Evolutionary conservation across 768 basidiomycete genomes (phyloP).

Genomic region (Chlorophyllum brunneum): DNA sequence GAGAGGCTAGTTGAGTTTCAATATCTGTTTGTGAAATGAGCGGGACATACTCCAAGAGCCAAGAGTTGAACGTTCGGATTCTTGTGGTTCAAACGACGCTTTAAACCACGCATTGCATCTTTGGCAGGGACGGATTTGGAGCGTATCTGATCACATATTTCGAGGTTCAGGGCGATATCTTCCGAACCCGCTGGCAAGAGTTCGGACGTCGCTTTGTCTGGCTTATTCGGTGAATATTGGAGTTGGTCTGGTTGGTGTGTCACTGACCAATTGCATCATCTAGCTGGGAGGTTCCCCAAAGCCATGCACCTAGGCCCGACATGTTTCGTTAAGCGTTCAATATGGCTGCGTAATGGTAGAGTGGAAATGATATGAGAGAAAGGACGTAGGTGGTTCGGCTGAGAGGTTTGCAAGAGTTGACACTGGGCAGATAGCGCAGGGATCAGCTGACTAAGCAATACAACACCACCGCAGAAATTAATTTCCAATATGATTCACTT

Average conservation of each 20-base stretch:
- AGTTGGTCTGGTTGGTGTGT: not conserved
- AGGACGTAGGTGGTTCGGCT: not conserved
- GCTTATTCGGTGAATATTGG: slow-evolving; percentile 9
- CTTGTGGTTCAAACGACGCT: slow-evolving; percentile 84
- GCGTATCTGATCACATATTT: slow-evolving; percentile 95
- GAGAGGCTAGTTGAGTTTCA: slow-evolving; percentile 1
- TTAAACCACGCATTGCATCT: slow-evolving; percentile 85
- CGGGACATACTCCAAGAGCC: slow-evolving; percentile 73
- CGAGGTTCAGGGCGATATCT: slow-evolving; percentile 90
- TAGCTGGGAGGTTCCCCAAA: slow-evolving; percentile 81
- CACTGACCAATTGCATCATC: slow-evolving; percentile 77
- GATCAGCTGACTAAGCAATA: slow-evolving; percentile 10
- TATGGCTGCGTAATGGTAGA: not conserved
- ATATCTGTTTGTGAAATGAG: not conserved
- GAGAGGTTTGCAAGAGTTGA: slow-evolving; percentile 1
- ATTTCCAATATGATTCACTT: no score
- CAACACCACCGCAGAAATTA: no score
- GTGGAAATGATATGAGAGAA: not conserved
- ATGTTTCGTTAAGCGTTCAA: slow-evolving; percentile 27
- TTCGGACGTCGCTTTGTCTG: slow-evolving; percentile 95
- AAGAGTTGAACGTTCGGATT: slow-evolving; percentile 94
- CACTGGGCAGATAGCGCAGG: not conserved
- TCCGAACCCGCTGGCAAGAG: slow-evolving; percentile 77
- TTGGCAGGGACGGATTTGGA: slow-evolving; percentile 84
- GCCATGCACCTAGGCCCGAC: slow-evolving; percentile 61